Evolutionary conservation across 495 filamentous ascomycete genomes (phyloP).

Genomic region (Massariosphaeria phaeospora): DNA sequence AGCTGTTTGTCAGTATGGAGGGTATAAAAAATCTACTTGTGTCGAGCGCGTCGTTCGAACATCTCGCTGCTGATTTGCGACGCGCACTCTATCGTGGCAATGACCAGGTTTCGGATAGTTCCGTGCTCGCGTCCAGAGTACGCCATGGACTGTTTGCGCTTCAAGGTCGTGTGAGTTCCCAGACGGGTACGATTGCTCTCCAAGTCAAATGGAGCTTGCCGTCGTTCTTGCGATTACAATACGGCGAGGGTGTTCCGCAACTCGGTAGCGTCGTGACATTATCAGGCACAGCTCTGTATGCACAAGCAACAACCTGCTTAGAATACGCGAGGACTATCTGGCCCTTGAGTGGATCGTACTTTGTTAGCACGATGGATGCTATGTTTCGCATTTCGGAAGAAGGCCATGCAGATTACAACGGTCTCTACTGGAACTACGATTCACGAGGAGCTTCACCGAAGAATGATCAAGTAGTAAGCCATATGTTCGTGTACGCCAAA

Average conservation of each 20-base stretch:
- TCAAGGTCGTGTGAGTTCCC: too few species aligned
- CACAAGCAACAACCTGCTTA: conserved; percentile 33
- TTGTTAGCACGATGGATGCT: too few species aligned
- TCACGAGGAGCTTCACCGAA: too few species aligned
- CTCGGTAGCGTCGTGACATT: conserved; percentile 21
- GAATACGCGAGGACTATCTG: conserved; percentile 25
- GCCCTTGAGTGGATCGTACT: conserved; percentile 15
- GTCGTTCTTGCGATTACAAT: conserved; percentile 9
- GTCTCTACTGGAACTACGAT: too few species aligned
- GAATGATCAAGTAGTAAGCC: too few species aligned
- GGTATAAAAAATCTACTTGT: conserved; percentile 6
- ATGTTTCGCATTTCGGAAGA: too few species aligned
- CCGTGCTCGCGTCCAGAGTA: too few species aligned
- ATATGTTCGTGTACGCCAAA: too few species aligned
- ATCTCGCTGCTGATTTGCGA: conserved; percentile 1
- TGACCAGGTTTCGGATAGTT: conserved; percentile 1
- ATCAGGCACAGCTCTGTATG: conserved; percentile 21
- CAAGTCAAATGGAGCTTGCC: conserved; percentile 2
- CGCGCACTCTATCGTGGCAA: conserved; percentile 1
- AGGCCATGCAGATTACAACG: too few species aligned
- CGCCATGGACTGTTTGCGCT: too few species aligned
- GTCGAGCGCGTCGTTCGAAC: conserved; percentile 3
- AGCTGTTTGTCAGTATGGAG: neutral
- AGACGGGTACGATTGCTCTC: neutral
- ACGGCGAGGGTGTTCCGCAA: neutral